phyloP scores from a whole-genome alignment of 306 rosid species.

The Quercus robur region DNA sequence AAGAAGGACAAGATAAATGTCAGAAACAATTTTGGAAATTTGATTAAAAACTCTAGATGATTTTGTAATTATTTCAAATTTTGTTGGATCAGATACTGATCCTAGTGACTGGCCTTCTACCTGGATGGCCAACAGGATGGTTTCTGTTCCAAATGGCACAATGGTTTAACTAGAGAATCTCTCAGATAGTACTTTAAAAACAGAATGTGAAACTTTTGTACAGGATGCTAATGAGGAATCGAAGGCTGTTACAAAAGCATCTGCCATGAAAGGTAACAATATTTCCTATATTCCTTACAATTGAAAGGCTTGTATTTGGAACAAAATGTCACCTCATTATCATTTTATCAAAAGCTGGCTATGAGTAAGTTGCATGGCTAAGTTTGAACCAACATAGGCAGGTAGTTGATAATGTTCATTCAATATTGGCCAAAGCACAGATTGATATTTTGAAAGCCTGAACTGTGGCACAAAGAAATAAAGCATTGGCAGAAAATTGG shows the following conservation, averaged over 20 bases:
- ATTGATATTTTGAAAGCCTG: not conserved
- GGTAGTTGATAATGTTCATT: not conserved
- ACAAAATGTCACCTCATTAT: not conserved
- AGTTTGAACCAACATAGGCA: conserved; percentile 1
- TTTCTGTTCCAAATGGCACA: not conserved
- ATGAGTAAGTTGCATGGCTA: not conserved
- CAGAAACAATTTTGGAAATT: not conserved
- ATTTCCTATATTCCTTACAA: not conserved
- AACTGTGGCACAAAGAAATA: not conserved
- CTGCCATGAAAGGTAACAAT: conserved; percentile 77
- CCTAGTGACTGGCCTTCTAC: not conserved
- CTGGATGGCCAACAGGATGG: not conserved
- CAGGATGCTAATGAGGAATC: conserved; percentile 91
- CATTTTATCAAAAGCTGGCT: not conserved
- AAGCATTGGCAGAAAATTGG: not conserved
- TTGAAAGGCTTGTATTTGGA: conserved; percentile 7
- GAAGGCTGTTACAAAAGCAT: conserved; percentile 85
- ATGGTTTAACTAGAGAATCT: not conserved
- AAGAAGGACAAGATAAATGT: not conserved
- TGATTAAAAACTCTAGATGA: not conserved
- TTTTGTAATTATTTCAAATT: not conserved
- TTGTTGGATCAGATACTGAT: not conserved
- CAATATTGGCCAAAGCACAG: not conserved
- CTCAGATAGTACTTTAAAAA: not conserved
- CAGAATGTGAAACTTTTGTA: not conserved